Evolutionary conservation across 2,329 filamentous ascomycete genomes (phyloP), one percentile per base, ranked within the genome.

Genomic region (Pyrenophora teres): DNA sequence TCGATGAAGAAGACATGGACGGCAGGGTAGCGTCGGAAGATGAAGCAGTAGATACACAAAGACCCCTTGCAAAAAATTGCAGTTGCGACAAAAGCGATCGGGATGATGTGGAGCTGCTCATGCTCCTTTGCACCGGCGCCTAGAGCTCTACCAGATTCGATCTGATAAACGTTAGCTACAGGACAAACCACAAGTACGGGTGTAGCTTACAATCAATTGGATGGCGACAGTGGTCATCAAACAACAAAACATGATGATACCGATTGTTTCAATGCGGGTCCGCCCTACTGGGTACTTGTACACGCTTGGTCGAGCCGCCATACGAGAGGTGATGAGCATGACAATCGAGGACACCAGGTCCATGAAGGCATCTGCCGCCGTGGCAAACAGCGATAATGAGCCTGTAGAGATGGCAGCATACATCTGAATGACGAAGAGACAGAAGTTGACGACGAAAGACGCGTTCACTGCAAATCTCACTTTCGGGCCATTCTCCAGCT

Each of bases 191-290:
- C 52, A 37, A 50, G 19, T 35, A 57, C 36, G 41, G 27, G 9
- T 36, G n/a, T 18, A 21, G 69, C 78, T 69, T 70, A 82, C 81
- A 40, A 85, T 80, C 23, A 87, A 74, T 62, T 87, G 81, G 23
- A 86, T 82, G 40, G 85, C 83, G 3, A 86, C 84, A 0, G 84
- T 87, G 2, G 84, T 86, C 83, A 87, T 87, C 52, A 87, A 74
- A 37, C 84, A 83, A 56, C 83, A 86, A 69, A 87, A 87, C 39
- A 87, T 79, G 60, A 87, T 84, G 55, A 87, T 83, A 23, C 83
- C 84, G 51, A 87, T 78, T 2, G 84, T 86, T 71, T 87, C 84
- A 46, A 87, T 81, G 49, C 84, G 78, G 4, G 80, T 85, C 6
- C 84, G 80, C 36, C 83, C 84, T 21, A 87, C 83, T 15, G 84